A percentile compares a stretch with the other conserved stretches of the same genome.
These are phyloP conservation scores for Pisolithus thermaeus DNA, from an alignment of 1,284 basidiomycete species.

Conservation along the genomic window DNA sequence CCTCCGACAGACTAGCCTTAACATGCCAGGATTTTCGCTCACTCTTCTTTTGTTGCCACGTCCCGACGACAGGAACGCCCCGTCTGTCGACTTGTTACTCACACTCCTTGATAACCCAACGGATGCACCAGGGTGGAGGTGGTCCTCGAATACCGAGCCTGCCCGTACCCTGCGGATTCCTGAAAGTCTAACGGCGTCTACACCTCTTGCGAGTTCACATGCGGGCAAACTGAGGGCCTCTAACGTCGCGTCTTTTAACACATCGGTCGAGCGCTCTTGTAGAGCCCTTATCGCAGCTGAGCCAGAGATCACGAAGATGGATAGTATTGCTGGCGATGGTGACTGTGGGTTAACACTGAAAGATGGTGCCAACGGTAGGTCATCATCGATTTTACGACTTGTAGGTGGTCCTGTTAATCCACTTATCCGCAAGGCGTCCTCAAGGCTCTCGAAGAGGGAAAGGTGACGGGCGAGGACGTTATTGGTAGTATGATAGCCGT, in stretches of 20 bases:
- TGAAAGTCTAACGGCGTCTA: conserved; percentile 14
- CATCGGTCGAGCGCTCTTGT: conserved; percentile 60
- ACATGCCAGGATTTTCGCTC: conserved; percentile 93
- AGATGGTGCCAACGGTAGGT: conserved; percentile 50
- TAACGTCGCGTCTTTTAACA: conserved; percentile 47
- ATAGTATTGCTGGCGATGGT: conserved; percentile 72
- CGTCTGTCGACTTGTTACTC: conserved; percentile 52
- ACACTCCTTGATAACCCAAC: conserved; percentile 74
- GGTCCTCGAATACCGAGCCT: conserved; percentile 46
- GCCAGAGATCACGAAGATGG: conserved; percentile 85
- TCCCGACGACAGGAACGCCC: conserved; percentile 29
- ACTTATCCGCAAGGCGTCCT: conserved; percentile 39
- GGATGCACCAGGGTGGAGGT: conserved; percentile 80
- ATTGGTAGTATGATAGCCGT: conserved; percentile 61
- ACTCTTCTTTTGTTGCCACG: conserved; percentile 78
- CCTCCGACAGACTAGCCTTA: conserved; percentile 68
- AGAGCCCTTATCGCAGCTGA: conserved; percentile 71
- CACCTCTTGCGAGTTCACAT: conserved; percentile 13
- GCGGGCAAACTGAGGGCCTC: conserved; percentile 31
- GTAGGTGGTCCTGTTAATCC: background rate
- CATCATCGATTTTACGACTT: conserved; percentile 24
- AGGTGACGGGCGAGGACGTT: conserved; percentile 47
- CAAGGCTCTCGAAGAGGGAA: conserved; percentile 20
- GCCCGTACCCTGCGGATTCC: conserved; percentile 14
- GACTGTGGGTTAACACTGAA: conserved; percentile 86